Percentiles rank a stretch among this genome's conserved stretches.
phyloP scores from a whole-genome alignment of 2,329 filamentous ascomycete genomes.

The Botrytis squamosa region DNA sequence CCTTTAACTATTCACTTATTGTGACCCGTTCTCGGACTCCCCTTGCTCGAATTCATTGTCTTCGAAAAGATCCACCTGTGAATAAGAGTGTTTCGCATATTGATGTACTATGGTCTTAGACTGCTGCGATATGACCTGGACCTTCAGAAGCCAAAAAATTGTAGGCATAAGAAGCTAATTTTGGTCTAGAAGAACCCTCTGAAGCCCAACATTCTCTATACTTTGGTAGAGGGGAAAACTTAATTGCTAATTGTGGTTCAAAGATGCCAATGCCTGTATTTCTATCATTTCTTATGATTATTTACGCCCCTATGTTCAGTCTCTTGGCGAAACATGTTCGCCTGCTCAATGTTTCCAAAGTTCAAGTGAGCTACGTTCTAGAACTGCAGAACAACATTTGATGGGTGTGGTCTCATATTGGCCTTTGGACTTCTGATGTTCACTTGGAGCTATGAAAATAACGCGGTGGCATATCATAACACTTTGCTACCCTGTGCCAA shows the following conservation, averaged over 20 bases:
- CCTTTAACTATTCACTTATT: background rate
- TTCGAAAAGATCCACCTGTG: background rate
- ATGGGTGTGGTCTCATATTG: background rate
- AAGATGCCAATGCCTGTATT: background rate
- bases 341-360: constrained; percentile 1
- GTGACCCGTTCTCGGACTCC: constrained; percentile 5
- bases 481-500: constrained; percentile 3
- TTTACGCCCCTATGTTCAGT: constrained; percentile 9
- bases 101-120: background rate
- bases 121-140: constrained; percentile 1
- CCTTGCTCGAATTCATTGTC: background rate
- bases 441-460: background rate
- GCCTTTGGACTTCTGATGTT: background rate
- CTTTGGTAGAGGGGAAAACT: background rate
- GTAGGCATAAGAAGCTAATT: background rate
- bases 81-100: constrained; percentile 3
- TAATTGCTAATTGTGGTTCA: background rate
- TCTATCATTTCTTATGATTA: constrained; percentile 1
- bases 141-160: background rate
- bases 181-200: background rate
- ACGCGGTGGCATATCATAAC: background rate
- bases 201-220: background rate
- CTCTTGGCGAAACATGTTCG: constrained; percentile 13
- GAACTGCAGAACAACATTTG: background rate
- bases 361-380: constrained; percentile 11